phyloP scores from a whole-genome alignment of 306 rosid species.

The Medicago lupulina region DNA sequence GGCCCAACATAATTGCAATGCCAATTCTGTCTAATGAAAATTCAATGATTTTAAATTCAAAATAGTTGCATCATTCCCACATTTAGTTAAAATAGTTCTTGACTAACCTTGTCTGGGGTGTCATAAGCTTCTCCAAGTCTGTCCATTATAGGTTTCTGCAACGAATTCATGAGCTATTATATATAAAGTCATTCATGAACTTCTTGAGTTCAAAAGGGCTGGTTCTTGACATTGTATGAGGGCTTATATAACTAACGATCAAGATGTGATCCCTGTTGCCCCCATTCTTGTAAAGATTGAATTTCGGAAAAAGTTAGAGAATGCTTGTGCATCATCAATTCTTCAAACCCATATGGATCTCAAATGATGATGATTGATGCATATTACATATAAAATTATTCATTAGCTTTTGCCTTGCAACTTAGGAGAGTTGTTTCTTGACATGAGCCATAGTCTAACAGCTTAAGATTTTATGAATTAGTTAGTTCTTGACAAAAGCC shows the following conservation, averaged over 20 bases:
- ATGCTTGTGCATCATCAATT: not conserved
- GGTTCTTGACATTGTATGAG: conserved; percentile 22
- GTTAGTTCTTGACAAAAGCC: conserved; percentile 5
- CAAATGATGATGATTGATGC: not conserved
- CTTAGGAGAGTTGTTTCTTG: conserved; percentile 26
- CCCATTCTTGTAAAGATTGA: conserved; percentile 23
- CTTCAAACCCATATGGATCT: conserved; percentile 13
- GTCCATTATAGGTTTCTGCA: conserved; percentile 94
- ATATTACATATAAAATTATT: not conserved
- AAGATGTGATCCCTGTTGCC: conserved; percentile 19
- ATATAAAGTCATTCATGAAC: conserved; percentile 6
- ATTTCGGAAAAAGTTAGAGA: conserved; percentile 6
- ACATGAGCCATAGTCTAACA: conserved; percentile 13
- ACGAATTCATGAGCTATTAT: conserved; percentile 31
- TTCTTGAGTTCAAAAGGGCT: not conserved
- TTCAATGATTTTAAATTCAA: conserved; percentile 39
- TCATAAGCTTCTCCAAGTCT: conserved; percentile 94
- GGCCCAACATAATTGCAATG: conserved; percentile 96
- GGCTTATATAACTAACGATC: conserved; percentile 18
- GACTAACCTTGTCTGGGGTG: conserved; percentile 78
- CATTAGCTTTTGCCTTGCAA: not conserved
- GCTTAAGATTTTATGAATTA: not conserved
- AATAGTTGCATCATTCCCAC: conserved; percentile 21
- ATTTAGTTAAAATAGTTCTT: conserved; percentile 32
- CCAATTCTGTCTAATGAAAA: conserved; percentile 80